Evolutionary conservation across 495 filamentous ascomycete species (phyloP).

Genomic region (Umbilicaria muhlenbergii): DNA sequence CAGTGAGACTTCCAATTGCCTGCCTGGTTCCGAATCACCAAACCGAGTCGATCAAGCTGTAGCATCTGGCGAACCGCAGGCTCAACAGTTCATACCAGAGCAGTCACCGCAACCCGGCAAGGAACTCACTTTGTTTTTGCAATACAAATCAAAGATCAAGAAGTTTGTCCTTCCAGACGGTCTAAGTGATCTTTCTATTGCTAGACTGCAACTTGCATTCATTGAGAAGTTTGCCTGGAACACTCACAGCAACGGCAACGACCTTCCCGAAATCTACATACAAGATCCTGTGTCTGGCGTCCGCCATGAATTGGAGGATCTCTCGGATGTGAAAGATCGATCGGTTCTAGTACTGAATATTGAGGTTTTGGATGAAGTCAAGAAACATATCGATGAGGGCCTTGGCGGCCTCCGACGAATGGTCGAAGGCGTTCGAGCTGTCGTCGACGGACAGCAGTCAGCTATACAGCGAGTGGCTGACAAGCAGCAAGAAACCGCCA

Average conservation of each 20-base stretch:
- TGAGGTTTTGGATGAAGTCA: conserved; percentile 91
- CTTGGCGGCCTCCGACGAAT: conserved; percentile 63
- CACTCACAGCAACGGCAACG: conserved; percentile 80
- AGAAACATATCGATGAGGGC: conserved; percentile 87
- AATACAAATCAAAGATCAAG: conserved; percentile 94
- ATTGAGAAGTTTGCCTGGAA: conserved; percentile 99
- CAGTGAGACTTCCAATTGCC: no score
- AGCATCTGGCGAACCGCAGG: conserved; percentile 15
- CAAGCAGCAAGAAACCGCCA: conserved; percentile 76
- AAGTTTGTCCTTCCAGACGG: conserved; percentile 85
- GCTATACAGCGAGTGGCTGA: conserved; percentile 81
- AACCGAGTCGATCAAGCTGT: conserved; percentile 4
- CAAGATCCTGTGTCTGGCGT: conserved; percentile 91
- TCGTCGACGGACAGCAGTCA: conserved; percentile 62
- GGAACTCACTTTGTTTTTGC: conserved; percentile 87
- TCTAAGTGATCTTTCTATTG: conserved; percentile 65
- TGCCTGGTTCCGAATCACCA: no score
- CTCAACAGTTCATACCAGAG: conserved; percentile 43
- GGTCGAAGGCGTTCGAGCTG: conserved; percentile 65
- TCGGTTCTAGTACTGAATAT: conserved; percentile 88
- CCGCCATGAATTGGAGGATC: conserved; percentile 86
- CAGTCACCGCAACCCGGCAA: conserved; percentile 67
- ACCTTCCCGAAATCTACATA: conserved; percentile 93
- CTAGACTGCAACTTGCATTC: conserved; percentile 85
- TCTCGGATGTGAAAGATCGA: conserved; percentile 88